These are phyloP conservation scores for Aspergillus mulundensis DNA, from an alignment of 495 filamentous ascomycete genomes.

Conservation along the genomic window DNA sequence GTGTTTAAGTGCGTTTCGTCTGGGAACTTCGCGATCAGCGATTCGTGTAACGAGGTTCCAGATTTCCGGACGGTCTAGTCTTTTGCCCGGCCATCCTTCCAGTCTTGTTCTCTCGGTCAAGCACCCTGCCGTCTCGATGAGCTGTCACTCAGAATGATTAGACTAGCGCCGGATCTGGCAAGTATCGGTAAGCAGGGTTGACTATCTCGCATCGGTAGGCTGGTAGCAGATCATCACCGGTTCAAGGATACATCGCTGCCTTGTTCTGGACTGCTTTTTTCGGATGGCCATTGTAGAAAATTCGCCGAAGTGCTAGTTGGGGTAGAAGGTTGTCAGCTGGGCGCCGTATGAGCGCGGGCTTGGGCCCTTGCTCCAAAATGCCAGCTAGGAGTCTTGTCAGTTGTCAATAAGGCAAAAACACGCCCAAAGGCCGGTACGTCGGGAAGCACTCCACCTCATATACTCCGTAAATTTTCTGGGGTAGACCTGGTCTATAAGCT, in stretches of 20 bases:
- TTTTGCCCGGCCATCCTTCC: background rate
- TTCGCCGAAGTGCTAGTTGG: background rate
- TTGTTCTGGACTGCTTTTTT: background rate
- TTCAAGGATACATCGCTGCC: background rate
- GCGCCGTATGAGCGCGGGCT: background rate
- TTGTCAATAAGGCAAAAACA: background rate
- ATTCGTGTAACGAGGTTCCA: constrained; percentile 14
- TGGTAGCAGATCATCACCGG: background rate
- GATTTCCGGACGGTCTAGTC: constrained; percentile 7
- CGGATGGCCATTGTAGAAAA: background rate
- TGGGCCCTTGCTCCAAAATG: constrained; percentile 3
- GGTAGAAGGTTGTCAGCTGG: background rate
- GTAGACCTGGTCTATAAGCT: background rate
- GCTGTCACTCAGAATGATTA: background rate
- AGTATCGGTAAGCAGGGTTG: constrained; percentile 11
- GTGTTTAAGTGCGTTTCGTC: background rate
- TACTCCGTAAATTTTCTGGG: background rate
- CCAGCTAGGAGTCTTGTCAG: background rate
- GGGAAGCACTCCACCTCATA: background rate
- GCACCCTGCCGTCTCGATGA: background rate
- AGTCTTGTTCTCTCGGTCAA: background rate
- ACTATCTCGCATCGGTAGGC: background rate
- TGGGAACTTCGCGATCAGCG: constrained; percentile 6
- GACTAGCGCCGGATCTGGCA: background rate
- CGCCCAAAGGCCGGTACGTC: background rate